Base-by-base conservation (phyloP, 1,284 basidiomycete genomes). In the Pulveroboletus sp. region DNA sequence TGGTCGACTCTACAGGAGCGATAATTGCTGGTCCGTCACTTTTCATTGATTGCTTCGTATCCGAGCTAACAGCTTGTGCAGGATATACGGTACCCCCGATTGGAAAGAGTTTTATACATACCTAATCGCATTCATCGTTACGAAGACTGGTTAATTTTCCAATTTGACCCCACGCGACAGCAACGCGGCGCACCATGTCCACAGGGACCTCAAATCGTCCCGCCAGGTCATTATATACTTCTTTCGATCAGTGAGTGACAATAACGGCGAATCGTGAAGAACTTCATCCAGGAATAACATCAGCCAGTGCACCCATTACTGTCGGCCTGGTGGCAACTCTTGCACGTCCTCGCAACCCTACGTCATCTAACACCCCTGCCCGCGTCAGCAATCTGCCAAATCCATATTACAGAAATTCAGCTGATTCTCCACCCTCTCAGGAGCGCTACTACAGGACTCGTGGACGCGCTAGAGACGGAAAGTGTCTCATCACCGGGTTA, bases 401-500 rank as follows among this genome's bases (percentile, higher is more conserved):
- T n/a, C 18, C n/a, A 18, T 9, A 10, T 36, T 36, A n/a, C 5
- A 10, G 35, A 36, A n/a, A 36, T 4, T n/a, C n/a, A 10, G 35
- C 18, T 36, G 18, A 36, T 18, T 36, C n/a, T 36, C 11, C 11
- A 18, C 18, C 5, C 26, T 29, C 18, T 28, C 20, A 52, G 50
- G 35, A 29, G 46, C 43, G 24, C 18, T 33, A 52, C 18, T 52
- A 52, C 15, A 12, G 15, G 31, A n/a, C 43, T 24, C 35, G 50
- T 46, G 43, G 50, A n/a, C 26, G 18, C 38, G 29, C 38, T 28
- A 44, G 49, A 45, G 49, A 51, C 12, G 49, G 49, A 15, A 52
- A 52, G 46, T 52, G 50, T 17, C 50, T 52, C 10, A 14, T 52
- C 43, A 52, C 43, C 8, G 50, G 50, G 24, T 36, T 52, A 7